Conservation (phyloP, 345 rosid species). For the Camelina neglecta region DNA sequence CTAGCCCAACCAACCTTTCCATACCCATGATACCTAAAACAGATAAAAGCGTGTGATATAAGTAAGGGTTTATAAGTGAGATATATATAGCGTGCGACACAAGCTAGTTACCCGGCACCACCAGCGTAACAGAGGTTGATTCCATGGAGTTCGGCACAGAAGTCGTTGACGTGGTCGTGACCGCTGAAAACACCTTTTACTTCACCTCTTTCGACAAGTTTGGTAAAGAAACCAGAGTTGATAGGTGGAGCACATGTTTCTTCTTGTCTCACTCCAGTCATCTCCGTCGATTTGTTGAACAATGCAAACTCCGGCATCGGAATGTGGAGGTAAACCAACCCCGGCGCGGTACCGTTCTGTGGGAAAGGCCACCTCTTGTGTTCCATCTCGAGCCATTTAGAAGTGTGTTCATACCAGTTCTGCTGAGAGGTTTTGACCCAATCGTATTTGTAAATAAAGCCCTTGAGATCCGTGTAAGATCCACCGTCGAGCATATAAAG, state of each 20-base stretch:
- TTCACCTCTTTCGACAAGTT: conserved; percentile 79
- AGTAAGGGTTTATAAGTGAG: neutral
- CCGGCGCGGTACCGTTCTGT: conserved; percentile 74
- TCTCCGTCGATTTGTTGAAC: conserved; percentile 61
- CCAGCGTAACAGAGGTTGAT: conserved; percentile 93
- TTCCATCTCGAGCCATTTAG: conserved; percentile 66
- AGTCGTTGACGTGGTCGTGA: conserved; percentile 90
- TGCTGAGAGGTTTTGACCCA: conserved; percentile 94
- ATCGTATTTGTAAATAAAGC: conserved; percentile 53
- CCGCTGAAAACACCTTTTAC: conserved; percentile 89
- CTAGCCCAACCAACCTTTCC: conserved; percentile 93
- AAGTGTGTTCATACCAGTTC: conserved; percentile 83
- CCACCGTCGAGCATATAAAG: conserved; percentile 88
- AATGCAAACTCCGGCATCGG: conserved; percentile 78
- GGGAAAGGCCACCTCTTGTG: conserved; percentile 61
- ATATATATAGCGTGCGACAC: neutral
- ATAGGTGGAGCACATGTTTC: conserved; percentile 65
- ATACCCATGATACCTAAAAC: conserved; percentile 83
- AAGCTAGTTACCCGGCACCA: conserved; percentile 56
- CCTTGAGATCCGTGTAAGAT: conserved; percentile 67
- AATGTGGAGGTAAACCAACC: conserved; percentile 89
- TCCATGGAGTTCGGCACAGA: conserved; percentile 68
- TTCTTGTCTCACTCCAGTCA: conserved; percentile 77
- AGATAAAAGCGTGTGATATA: neutral
- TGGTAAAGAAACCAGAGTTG: conserved; percentile 90